Evolutionary conservation across 495 filamentous ascomycete genomes (phyloP), one percentile per base, ranked within the genome.

Genomic region (Xylaria longipes): DNA sequence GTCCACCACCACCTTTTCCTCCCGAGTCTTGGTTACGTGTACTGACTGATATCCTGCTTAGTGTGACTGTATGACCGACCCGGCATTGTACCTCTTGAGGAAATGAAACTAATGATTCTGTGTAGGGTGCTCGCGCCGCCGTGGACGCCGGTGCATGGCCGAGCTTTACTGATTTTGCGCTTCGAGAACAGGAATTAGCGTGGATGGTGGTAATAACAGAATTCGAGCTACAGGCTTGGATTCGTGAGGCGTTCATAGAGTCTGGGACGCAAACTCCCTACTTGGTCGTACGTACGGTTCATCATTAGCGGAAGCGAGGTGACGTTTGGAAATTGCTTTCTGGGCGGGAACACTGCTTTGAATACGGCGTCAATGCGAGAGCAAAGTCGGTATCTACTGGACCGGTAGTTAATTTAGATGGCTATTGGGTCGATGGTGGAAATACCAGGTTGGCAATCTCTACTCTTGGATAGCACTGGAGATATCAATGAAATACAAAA

Each of bases 41-140:
- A 27, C 60, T 72, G 68, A 72, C 25, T n/a, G n/a, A 69, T 15
- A 14, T 67, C 1, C 25, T 72, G 11, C 63, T 3, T 71, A 84
- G 82, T 85, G 83, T 68, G 83, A 85, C 56, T 85, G 83, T 85
- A 80, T 66, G 81, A 48, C 11, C 25, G 45, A 12, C n/a, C 62
- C 39, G 56, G 31, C 17, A 46, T 54, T 3, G 9, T n/a, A 22
- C 3, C 45, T n/a, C 9, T 39, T 9, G 22, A 62, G 7, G 3
- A 14, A 14, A 45, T 29, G 8, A 65, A 65, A 63, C 77, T 78
- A 72, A 78, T 57, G n/a, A 29, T 48, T 63, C 15, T 71, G 54
- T 48, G 64, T 33, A 83, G 81, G 81, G 81, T 83, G 81, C 54
- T 80, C 79, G 31, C 69, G 71, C 20, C 73, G 80, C 29, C 71